Percentiles rank a stretch among this genome's conserved stretches.
Conservation (phyloP, 1,139 yeast genomes). For the Debaryomycetaceae sp. region DNA sequence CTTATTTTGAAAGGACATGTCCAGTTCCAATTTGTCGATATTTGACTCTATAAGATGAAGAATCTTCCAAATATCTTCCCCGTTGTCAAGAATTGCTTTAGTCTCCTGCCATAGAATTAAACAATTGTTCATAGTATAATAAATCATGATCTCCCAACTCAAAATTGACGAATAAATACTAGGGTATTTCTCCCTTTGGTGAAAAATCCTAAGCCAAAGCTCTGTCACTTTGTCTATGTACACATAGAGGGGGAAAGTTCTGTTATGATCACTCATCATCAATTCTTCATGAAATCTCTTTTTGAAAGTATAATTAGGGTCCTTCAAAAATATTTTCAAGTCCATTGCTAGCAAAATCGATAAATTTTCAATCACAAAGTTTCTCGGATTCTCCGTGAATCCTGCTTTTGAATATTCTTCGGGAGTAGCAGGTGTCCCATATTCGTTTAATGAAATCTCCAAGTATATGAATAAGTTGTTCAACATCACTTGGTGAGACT, state of each 20-base stretch:
- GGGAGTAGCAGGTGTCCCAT: constrained; percentile 43
- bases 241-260: constrained; percentile 42
- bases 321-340: constrained; percentile 49
- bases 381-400: constrained; percentile 42
- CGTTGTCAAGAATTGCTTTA: constrained; percentile 44
- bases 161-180: constrained; percentile 44
- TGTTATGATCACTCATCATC: constrained; percentile 43
- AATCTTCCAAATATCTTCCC: constrained; percentile 49
- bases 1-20: constrained; percentile 18
- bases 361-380: constrained; percentile 41
- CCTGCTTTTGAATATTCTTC: constrained; percentile 48
- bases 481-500: constrained; percentile 42
- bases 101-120: constrained; percentile 70
- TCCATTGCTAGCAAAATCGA: constrained; percentile 46
- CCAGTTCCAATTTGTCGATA: constrained; percentile 28
- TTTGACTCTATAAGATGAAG: constrained; percentile 35
- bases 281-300: constrained; percentile 59
- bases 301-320: constrained; percentile 54
- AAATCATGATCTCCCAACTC: constrained; percentile 56
- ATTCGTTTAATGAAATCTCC: constrained; percentile 42
- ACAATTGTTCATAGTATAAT: constrained; percentile 53
- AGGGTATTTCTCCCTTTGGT: constrained; percentile 29
- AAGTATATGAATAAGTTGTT: constrained; percentile 38
- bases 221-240: constrained; percentile 36
- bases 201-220: constrained; percentile 40